These are phyloP conservation scores for Noccaea bulbosa DNA, from an alignment of 345 rosid genomes.

Conservation along the genomic window DNA sequence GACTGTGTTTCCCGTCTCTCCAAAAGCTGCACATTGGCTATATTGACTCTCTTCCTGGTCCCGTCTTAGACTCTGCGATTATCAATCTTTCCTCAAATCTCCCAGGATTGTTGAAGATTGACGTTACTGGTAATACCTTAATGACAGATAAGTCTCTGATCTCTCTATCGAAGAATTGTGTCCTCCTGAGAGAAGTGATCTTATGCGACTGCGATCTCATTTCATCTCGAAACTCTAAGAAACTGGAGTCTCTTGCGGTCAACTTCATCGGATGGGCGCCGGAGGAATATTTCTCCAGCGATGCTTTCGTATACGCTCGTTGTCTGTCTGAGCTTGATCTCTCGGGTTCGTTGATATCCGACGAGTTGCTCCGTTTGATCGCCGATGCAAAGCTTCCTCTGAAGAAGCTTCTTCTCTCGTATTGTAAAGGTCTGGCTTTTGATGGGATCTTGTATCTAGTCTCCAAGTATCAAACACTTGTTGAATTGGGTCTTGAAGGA, in stretches of 20 bases:
- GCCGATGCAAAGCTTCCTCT: slow-evolving; percentile 63
- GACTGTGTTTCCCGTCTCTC: slow-evolving; percentile 54
- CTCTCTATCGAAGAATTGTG: slow-evolving; percentile 50
- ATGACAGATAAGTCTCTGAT: slow-evolving; percentile 60
- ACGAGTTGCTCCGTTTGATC: slow-evolving; percentile 54
- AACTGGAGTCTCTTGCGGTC: slow-evolving; percentile 51
- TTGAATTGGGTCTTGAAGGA: slow-evolving; percentile 64
- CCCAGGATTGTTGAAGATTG: slow-evolving; percentile 49
- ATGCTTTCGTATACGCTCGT: slow-evolving; percentile 51
- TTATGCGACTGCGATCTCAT: slow-evolving; percentile 64
- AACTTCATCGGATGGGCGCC: slow-evolving; percentile 51
- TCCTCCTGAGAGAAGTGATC: slow-evolving; percentile 50
- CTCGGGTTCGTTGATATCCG: slow-evolving; percentile 61
- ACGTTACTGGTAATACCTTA: slow-evolving; percentile 72
- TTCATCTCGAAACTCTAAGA: slow-evolving; percentile 45
- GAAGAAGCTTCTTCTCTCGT: slow-evolving; percentile 55
- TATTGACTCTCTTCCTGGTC: slow-evolving; percentile 38
- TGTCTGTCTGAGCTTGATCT: slow-evolving; percentile 56
- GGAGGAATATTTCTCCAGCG: slow-evolving; percentile 38
- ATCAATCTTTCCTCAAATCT: slow-evolving; percentile 55
- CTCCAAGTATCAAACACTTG: slow-evolving; percentile 47
- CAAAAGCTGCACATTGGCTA: slow-evolving; percentile 69
- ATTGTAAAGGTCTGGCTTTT: slow-evolving; percentile 51
- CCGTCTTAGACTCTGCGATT: slow-evolving; percentile 61
- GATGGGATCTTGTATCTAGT: slow-evolving; percentile 54